A percentile compares a stretch with the other conserved stretches of the same genome.
These are phyloP conservation scores for Blastobotrys muscicola DNA, from an alignment of 805 yeast genomes.

Conservation along the genomic window DNA sequence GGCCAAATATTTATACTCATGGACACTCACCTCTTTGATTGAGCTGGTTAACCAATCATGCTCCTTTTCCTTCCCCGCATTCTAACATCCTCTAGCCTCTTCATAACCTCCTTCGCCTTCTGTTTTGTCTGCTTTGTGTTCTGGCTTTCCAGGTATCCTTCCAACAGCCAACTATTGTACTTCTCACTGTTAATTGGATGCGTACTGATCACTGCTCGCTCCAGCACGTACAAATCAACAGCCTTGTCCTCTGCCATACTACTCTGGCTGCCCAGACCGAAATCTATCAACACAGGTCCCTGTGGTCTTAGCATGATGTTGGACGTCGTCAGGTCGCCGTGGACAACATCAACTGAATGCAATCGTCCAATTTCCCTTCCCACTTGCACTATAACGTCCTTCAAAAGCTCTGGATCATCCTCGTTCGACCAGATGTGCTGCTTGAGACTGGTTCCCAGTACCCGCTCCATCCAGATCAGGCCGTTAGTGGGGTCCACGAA, in stretches of 20 bases:
- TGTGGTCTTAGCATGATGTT: constrained; percentile 50
- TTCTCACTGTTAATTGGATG: constrained; percentile 63
- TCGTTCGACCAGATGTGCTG: constrained; percentile 27
- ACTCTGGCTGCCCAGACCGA: constrained; percentile 78
- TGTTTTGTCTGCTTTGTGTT: constrained; percentile 15
- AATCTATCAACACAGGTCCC: constrained; percentile 68
- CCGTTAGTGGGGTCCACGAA: constrained; percentile 74
- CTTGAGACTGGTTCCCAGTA: constrained; percentile 42
- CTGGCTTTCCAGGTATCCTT: constrained; percentile 44
- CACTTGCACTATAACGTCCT: constrained; percentile 31
- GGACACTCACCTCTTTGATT: too few relatives aligned
- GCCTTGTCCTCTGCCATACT: constrained; percentile 83
- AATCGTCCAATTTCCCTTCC: constrained; percentile 61
- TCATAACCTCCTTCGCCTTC: constrained; percentile 41
- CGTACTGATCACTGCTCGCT: constrained; percentile 83
- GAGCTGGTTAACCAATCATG: constrained; percentile 86
- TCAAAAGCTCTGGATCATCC: constrained; percentile 11
- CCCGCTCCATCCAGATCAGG: constrained; percentile 76
- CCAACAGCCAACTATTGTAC: constrained; percentile 62
- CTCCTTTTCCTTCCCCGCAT: constrained; percentile 91
- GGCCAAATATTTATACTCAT: too few relatives aligned
- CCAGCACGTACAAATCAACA: constrained; percentile 91
- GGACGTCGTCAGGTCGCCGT: constrained; percentile 91
- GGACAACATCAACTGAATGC: constrained; percentile 72
- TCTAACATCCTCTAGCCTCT: constrained; percentile 73